Evolutionary conservation across 495 filamentous ascomycete genomes (phyloP).

Genomic region (Lentithecium fluviatile): DNA sequence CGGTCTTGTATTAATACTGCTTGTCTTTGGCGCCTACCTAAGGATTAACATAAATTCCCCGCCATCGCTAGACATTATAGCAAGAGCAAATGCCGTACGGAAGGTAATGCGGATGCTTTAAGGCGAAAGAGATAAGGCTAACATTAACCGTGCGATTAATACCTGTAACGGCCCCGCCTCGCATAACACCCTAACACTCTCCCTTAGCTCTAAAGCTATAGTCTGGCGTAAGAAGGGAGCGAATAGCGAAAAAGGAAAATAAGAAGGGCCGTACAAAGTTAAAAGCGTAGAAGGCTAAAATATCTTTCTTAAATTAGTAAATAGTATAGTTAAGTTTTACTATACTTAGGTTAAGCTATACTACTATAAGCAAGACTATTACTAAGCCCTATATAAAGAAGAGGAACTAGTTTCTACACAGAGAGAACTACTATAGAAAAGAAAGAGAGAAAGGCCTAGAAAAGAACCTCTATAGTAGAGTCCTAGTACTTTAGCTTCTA

Average conservation of each 20-base stretch:
- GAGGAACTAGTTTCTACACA: no score
- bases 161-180: neutral
- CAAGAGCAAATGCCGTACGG: neutral
- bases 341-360: neutral
- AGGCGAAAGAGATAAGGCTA: neutral
- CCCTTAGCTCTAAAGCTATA: neutral
- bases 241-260: neutral
- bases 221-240: no score
- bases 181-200: neutral
- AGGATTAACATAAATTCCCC: neutral
- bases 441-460: neutral
- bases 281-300: neutral
- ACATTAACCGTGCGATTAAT: constrained; percentile 2
- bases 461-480: neutral
- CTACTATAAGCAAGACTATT: neutral
- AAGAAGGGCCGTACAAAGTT: neutral
- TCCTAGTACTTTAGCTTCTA: no score
- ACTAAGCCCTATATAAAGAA: neutral
- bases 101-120: neutral
- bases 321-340: neutral
- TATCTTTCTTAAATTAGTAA: neutral
- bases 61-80: neutral
- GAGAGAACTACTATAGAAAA: neutral
- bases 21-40: no score
- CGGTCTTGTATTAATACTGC: no score